Percentiles rank a stretch among this genome's conserved stretches.
Conservation (phyloP, 176 grass and related monocot species). For the Echinochloa phyllopogon region DNA sequence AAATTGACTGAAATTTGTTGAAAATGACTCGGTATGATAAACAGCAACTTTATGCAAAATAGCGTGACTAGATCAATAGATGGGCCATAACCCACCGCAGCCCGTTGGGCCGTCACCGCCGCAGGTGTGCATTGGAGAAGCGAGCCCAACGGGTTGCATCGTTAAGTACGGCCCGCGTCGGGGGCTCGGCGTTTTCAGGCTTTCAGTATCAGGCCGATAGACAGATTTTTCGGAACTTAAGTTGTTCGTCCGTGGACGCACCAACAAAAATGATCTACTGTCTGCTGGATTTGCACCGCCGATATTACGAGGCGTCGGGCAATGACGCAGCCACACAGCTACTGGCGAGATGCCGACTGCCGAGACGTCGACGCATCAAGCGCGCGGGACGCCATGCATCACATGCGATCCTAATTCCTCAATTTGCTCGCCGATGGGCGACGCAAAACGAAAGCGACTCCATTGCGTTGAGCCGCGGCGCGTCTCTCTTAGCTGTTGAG, state of each 20-base stretch:
- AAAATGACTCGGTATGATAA: too few species aligned
- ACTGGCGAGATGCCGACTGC: neutral
- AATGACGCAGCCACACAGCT: neutral
- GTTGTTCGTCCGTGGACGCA: neutral
- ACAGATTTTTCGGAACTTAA: too few species aligned
- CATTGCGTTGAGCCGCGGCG: neutral
- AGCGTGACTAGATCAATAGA: too few species aligned
- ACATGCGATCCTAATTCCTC: neutral
- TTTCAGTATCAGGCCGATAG: too few species aligned
- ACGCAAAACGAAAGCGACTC: conserved; percentile 29
- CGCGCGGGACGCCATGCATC: neutral
- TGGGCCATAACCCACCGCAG: too few species aligned
- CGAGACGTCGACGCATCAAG: conserved; percentile 9
- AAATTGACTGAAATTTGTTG: too few species aligned
- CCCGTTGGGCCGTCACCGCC: too few species aligned
- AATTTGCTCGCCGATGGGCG: neutral
- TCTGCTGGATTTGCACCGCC: neutral
- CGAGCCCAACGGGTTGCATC: too few species aligned
- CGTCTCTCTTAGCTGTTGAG: neutral
- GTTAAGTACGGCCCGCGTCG: too few species aligned
- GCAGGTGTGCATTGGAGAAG: too few species aligned
- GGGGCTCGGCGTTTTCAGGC: too few species aligned
- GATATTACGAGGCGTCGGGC: neutral
- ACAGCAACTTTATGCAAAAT: too few species aligned
- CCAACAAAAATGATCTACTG: neutral